A percentile compares a stretch with the other conserved stretches of the same genome.
phyloP scores from a whole-genome alignment of 768 basidiomycete species.

The Tulasnella sp. region DNA sequence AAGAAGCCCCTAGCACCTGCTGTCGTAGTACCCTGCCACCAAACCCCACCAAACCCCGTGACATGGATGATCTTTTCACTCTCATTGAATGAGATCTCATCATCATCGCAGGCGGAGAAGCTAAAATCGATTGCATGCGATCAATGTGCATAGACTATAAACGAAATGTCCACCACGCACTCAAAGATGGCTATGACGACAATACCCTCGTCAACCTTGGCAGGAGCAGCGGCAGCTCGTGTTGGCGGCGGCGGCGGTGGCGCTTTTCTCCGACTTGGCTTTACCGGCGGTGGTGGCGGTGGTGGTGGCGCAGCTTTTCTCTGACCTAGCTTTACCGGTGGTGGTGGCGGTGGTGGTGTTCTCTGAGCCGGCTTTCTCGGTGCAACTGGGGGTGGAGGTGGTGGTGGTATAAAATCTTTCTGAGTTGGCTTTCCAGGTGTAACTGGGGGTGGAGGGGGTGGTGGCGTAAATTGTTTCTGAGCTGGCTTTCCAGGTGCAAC shows the following conservation, averaged over 20 bases:
- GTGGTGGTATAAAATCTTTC: no score
- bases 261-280: no score
- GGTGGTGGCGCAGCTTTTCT: no score
- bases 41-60: conserved; percentile 64
- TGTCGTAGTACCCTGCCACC: conserved; percentile 66
- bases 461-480: no score
- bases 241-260: conserved; percentile 37
- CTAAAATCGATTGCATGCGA: conserved; percentile 31
- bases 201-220: conserved; percentile 44
- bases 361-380: no score
- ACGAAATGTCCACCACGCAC: conserved; percentile 35
- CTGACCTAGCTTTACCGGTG: no score
- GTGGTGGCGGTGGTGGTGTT: no score
- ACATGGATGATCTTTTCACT: conserved; percentile 72
- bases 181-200: conserved; percentile 59
- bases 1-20: conserved; percentile 56
- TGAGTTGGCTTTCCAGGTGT: no score
- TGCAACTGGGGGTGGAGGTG: no score
- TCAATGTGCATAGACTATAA: not conserved
- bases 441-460: no score
- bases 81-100: conserved; percentile 77
- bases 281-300: conserved; percentile 38
- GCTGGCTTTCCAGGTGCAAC: no score
- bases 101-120: conserved; percentile 85
- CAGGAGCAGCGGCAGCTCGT: conserved; percentile 22